These are phyloP conservation scores for Capsella rubella DNA, from an alignment of 441 rosid genomes.

Conservation along the genomic window DNA sequence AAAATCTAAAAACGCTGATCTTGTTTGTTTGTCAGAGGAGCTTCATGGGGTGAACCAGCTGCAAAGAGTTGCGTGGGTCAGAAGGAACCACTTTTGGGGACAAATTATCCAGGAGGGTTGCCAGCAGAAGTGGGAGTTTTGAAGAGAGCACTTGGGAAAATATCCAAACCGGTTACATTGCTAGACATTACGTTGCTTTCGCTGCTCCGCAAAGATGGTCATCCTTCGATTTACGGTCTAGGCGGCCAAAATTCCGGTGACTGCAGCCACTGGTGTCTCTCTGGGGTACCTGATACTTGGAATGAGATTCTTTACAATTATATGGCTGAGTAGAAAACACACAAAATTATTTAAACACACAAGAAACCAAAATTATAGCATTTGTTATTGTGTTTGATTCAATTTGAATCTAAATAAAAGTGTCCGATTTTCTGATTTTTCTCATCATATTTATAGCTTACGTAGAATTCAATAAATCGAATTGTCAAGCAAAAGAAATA, in stretches of 20 bases:
- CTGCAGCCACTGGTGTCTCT: constrained; percentile 96
- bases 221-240: constrained; percentile 79
- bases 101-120: constrained; percentile 76
- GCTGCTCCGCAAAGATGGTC: constrained; percentile 81
- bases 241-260: constrained; percentile 59
- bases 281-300: constrained; percentile 97
- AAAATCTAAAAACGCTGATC: background rate
- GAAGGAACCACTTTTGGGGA: constrained; percentile 62
- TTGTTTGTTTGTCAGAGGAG: constrained; percentile 54
- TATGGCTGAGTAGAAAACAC: constrained; percentile 27
- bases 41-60: constrained; percentile 66
- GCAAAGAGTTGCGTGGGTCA: constrained; percentile 72
- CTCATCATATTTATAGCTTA: background rate
- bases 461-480: background rate
- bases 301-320: constrained; percentile 80
- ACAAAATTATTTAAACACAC: background rate
- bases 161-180: constrained; percentile 64
- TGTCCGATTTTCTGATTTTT: constrained; percentile 11
- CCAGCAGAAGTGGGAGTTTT: constrained; percentile 71
- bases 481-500: background rate
- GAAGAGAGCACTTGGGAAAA: constrained; percentile 58
- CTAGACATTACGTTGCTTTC: constrained; percentile 79
- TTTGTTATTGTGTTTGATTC: constrained; percentile 28
- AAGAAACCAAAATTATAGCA: constrained; percentile 15
- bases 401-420: constrained; percentile 23